Conservation (phyloP, 768 basidiomycete species). For the Kwoniella pini region DNA sequence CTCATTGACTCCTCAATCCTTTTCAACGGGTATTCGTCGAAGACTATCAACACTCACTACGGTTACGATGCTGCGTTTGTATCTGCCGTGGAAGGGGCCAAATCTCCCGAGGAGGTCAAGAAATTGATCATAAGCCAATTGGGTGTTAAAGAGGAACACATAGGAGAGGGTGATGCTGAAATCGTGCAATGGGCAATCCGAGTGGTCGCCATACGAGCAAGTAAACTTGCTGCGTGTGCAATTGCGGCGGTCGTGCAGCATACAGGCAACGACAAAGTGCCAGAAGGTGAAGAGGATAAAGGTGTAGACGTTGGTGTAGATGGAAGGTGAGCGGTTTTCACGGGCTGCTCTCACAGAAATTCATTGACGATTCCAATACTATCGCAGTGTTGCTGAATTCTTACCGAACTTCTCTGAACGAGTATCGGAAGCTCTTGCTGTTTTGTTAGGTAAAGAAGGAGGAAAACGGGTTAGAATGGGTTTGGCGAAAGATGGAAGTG, state of each 20-base stretch:
- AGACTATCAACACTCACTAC: slow-evolving; percentile 79
- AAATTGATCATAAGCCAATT: slow-evolving; percentile 66
- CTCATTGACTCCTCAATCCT: slow-evolving; percentile 64
- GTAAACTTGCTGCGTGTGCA: slow-evolving; percentile 78
- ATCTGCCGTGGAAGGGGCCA: slow-evolving; percentile 73
- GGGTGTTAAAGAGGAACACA: slow-evolving; percentile 62
- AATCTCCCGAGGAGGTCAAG: slow-evolving; percentile 59
- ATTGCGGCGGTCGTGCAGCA: slow-evolving; percentile 83
- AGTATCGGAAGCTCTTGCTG: slow-evolving; percentile 71
- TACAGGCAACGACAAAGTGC: slow-evolving; percentile 68
- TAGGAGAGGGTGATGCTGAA: slow-evolving; percentile 60
- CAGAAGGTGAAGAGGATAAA: slow-evolving; percentile 58
- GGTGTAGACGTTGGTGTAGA: slow-evolving; percentile 82
- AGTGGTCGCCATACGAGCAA: slow-evolving; percentile 78
- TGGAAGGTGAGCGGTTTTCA: slow-evolving; percentile 66
- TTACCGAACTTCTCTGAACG: slow-evolving; percentile 82
- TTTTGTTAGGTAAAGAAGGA: slow-evolving; percentile 74
- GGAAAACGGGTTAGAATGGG: slow-evolving; percentile 82
- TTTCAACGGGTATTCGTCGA: slow-evolving; percentile 76
- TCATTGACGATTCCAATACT: neutral
- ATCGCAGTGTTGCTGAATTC: slow-evolving; percentile 78
- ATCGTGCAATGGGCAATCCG: slow-evolving; percentile 78
- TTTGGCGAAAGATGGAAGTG: slow-evolving; percentile 94
- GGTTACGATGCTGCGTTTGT: slow-evolving; percentile 93
- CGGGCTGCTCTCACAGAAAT: neutral